Conservation (phyloP, 2,329 filamentous ascomycete species). For the Furcasterigmium furcatum region DNA sequence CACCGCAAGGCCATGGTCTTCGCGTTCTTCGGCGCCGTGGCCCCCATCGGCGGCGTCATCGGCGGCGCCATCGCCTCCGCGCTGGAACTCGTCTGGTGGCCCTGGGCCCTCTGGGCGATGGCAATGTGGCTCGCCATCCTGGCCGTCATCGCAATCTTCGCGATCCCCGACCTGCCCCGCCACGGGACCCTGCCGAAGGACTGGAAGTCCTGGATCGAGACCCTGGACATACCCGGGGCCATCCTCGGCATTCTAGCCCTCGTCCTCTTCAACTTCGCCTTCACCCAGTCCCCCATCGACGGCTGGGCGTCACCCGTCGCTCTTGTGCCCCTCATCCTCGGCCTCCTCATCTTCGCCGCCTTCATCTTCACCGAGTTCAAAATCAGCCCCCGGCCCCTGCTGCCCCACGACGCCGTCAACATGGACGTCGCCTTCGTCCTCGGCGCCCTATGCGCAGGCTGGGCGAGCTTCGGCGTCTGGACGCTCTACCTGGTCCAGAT, state of each 20-base stretch:
- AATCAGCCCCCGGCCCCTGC: slow-evolving; percentile 45
- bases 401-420: slow-evolving; percentile 51
- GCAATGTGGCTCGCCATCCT: slow-evolving; percentile 29
- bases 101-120: slow-evolving; percentile 43
- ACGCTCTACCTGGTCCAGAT: slow-evolving; percentile 49
- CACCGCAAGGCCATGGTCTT: slow-evolving; percentile 59
- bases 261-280: slow-evolving; percentile 63
- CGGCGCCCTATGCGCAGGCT: slow-evolving; percentile 48
- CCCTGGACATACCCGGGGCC: slow-evolving; percentile 36
- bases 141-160: slow-evolving; percentile 22
- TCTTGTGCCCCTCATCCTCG: slow-evolving; percentile 54
- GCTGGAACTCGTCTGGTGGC: slow-evolving; percentile 38
- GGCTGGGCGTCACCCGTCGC: slow-evolving; percentile 57
- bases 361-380: slow-evolving; percentile 57
- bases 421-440: slow-evolving; percentile 53
- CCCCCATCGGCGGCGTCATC: slow-evolving; percentile 41
- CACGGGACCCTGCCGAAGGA: slow-evolving; percentile 9
- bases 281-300: slow-evolving; percentile 60
- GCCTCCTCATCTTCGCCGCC: slow-evolving; percentile 45
- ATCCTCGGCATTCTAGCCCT: slow-evolving; percentile 49
- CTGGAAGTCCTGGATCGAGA: slow-evolving; percentile 15
- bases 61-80: slow-evolving; percentile 38
- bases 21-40: slow-evolving; percentile 41
- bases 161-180: slow-evolving; percentile 27
- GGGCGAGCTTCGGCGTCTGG: slow-evolving; percentile 53